Conservation (phyloP, 2,329 filamentous ascomycete genomes). For the Sphaceloma murrayae region DNA sequence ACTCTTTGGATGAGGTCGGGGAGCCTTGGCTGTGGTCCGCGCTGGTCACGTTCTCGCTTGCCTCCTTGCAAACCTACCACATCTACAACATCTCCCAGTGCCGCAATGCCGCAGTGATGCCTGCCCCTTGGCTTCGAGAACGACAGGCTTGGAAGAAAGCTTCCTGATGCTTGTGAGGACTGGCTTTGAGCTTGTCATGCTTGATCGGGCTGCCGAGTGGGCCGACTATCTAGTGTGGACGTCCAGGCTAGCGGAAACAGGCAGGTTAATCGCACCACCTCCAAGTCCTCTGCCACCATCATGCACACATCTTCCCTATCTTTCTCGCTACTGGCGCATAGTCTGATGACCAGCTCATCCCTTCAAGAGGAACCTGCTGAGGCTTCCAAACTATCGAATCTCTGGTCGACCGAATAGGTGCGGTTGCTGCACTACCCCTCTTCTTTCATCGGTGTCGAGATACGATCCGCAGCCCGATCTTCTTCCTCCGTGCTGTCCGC, state of each 20-base stretch:
- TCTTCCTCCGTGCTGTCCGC: too few relatives aligned
- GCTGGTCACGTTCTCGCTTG: too few relatives aligned
- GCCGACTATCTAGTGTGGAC: slow-evolving; percentile 1
- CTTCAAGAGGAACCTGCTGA: too few relatives aligned
- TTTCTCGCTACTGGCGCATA: neutral
- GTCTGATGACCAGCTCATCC: neutral
- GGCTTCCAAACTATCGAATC: too few relatives aligned
- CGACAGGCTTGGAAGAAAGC: slow-evolving; percentile 10
- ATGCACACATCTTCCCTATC: neutral
- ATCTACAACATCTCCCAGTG: too few relatives aligned
- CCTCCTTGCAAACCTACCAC: too few relatives aligned
- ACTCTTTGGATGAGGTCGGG: too few relatives aligned
- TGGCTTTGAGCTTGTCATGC: neutral
- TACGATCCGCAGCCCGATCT: too few relatives aligned
- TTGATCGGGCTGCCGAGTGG: slow-evolving; percentile 3
- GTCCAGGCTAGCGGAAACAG: slow-evolving; percentile 13
- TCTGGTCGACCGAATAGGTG: too few relatives aligned
- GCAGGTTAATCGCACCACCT: slow-evolving; percentile 10
- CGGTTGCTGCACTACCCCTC: too few relatives aligned
- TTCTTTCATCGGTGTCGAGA: too few relatives aligned
- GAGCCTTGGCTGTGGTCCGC: too few relatives aligned
- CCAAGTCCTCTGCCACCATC: neutral
- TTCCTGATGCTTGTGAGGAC: slow-evolving; percentile 5
- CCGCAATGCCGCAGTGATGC: slow-evolving; percentile 1
- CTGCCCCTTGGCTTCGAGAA: neutral